Base-by-base conservation (phyloP, 2,329 filamentous ascomycete species). In the Beauveria medogensis region DNA sequence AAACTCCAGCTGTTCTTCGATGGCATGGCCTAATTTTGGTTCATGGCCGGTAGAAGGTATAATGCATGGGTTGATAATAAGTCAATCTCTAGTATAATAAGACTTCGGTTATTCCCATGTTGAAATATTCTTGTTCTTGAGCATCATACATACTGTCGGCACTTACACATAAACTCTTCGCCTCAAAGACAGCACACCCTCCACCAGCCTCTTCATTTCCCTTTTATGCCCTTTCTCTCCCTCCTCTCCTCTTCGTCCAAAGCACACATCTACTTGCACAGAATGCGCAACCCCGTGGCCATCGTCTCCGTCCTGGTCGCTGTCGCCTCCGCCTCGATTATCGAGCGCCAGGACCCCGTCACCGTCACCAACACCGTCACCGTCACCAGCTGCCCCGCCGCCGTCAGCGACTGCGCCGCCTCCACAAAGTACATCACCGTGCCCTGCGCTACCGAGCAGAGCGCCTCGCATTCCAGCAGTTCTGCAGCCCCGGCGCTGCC, bases 351-450 rank as follows among this genome's bases (percentile, higher is more conserved):
- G 18, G 47, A 46, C 40, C 26, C 51, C 50, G 43, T 28, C 54
- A 46, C 58, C 43, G 41, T 51, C 20, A 52, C 55, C 53, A 57
- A 34, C 48, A 51, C 48, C 28, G 18, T 60, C 26, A 55, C 51
- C 41, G 50, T 60, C 28, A 59, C 60, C 44, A 57, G 50, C 24
- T 65, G 63, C 50, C 34, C 60, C 1, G 50, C 63, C 16, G 28
- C 54, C 2, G 55, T 53, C 18, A 40, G 50, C 8, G 51, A 59
- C 51, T 53, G 51, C 28, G 52, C 51, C 43, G 41, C 40, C 44
- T 40, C 24, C 34, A 61, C 59, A 22, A 61, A 61, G 22, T 52
- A 52, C 56, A 46, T 59, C 40, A 62, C 28, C 16, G 41, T 52
- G 20, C 53, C 54, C 24, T 62, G 63, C 10, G 47, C 10, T 16